Evolutionary conservation across 805 yeast species (phyloP), one percentile per base, ranked within the genome.

Genomic region (Starmerella tilneyi): DNA sequence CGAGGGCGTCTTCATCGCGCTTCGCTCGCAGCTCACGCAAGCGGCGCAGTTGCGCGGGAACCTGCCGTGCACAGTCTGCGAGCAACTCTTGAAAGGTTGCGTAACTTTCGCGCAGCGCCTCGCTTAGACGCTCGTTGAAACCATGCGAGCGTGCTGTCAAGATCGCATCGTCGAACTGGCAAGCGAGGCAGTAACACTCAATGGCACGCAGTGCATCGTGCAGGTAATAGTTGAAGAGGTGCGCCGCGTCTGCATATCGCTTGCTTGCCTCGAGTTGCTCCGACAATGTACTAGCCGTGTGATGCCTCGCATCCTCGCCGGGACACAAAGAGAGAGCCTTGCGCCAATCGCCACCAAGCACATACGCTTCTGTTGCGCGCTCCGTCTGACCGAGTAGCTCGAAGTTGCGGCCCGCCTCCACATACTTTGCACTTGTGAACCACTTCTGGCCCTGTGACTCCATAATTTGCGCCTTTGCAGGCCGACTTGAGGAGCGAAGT

Each of bases 51-150:
- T 92, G 99, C 0, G 97, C 82, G 35, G 69, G 73, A 17, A 84
- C 64, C 68, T 92, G 99, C 13, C 81, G 76, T 55, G 76, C 78
- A 67, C 96, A 92, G 61, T 92, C 99, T n/a, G 96, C 92, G 31
- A 89, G 62, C 26, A 92, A 68, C 63, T 92, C 97, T 5, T 94
- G 89, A 50, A 86, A 69, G 0, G 73, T 68, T 52, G 94, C 94
- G 63, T 86, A 92, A 1, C 94, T 92, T 61, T 89, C 97, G 40
- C 82, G 79, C 29, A 89, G 62, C 16, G 79, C 82, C 1, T 79
- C 75, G 53, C 84, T 94, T 2, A 53, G 45, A 1, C 31, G 21
- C 2, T 33, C 59, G 36, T 72, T 75, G 11, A 84, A 63, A 13
- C 31, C 50, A 24, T 47, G 44, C 5, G 56, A 46, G 16, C 65